Conservation (phyloP, 2,329 filamentous ascomycete genomes). For the Colletotrichum agaves region DNA sequence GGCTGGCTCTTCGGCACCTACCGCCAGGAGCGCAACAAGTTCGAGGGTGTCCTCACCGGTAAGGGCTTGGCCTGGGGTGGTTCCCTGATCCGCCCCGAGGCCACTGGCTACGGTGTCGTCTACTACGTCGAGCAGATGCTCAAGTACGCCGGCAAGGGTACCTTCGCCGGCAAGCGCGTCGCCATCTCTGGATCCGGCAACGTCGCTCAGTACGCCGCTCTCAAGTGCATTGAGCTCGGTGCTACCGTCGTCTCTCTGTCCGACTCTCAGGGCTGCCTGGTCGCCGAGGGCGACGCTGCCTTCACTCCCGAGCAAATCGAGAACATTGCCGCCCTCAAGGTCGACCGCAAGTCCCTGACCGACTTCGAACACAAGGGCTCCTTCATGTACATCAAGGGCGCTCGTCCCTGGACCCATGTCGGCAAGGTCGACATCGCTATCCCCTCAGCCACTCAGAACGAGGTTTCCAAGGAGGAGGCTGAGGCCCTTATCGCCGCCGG, state of each 20-base stretch:
- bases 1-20: slow-evolving; percentile 96
- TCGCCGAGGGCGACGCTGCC: slow-evolving; percentile 75
- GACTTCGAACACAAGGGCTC: slow-evolving; percentile 72
- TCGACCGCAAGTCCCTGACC: slow-evolving; percentile 84
- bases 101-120: slow-evolving; percentile 94
- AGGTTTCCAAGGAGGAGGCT: slow-evolving; percentile 92
- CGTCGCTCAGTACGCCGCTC: slow-evolving; percentile 95
- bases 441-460: slow-evolving; percentile 96
- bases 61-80: slow-evolving; percentile 96
- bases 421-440: slow-evolving; percentile 91
- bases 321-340: slow-evolving; percentile 86
- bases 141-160: slow-evolving; percentile 85
- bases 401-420: slow-evolving; percentile 90
- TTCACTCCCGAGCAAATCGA: slow-evolving; percentile 85
- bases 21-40: slow-evolving; percentile 86
- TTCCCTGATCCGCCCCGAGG: slow-evolving; percentile 93
- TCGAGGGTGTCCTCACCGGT: slow-evolving; percentile 95
- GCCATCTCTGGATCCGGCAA: slow-evolving; percentile 97
- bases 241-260: slow-evolving; percentile 92
- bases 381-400: slow-evolving; percentile 89
- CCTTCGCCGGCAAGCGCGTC: slow-evolving; percentile 90
- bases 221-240: slow-evolving; percentile 96
- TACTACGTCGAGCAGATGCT: slow-evolving; percentile 99
- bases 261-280: slow-evolving; percentile 87
- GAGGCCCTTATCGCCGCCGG: slow-evolving; percentile 81